Base-by-base conservation (phyloP, 2,329 filamentous ascomycete genomes). In the Mariannaea elegans region DNA sequence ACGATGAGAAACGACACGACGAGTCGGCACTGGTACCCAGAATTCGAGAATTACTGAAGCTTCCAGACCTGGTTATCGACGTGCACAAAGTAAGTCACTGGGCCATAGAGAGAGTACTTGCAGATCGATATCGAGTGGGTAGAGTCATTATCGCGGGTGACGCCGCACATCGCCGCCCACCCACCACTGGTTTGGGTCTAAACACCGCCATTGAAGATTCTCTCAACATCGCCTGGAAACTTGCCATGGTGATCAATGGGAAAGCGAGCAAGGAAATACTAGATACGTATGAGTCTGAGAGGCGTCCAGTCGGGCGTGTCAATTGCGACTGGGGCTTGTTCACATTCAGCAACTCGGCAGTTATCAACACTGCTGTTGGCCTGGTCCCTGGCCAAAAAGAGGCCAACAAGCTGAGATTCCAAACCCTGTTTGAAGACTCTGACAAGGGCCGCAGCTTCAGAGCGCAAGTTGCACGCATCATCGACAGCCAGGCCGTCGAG, bases 251-350 rank as follows among this genome's bases (percentile, higher is more conserved):
- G 3, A 13, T 46, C n/a, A 31, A 18, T 7, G 23, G 24, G 13
- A 29, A 31, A 29, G 42, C 42, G 8, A 7, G 9, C 14, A 13
- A 21, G 9, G 21, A 21, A 5, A 19, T 46, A 27, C 24, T 46
- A 7, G 23, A 46, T 31, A 16, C 42, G 14, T 46, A 46, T 31
- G 42, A 18, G 9, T 7, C 14, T 18, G 42, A 46, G 14, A 13
- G 42, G 2, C 24, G 18, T 6, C 31, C 29, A 7, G 31, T 48
- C 19, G 45, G 45, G 18, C 18, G 31, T 4, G 8, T 27, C 13
- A 48, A 48, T 19, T 48, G 45, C 29, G 45, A 48, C 31, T 48
- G 45, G 45, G 45, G 16, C 14, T 36, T 48, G 29, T 48, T 48
- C 31, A 48, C 45, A 3, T 48, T 21, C 9, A 13, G 12, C 10